Percentiles rank a stretch among this genome's conserved stretches.
Conservation (phyloP, 2,329 filamentous ascomycete genomes). For the Ascochyta fabae region DNA sequence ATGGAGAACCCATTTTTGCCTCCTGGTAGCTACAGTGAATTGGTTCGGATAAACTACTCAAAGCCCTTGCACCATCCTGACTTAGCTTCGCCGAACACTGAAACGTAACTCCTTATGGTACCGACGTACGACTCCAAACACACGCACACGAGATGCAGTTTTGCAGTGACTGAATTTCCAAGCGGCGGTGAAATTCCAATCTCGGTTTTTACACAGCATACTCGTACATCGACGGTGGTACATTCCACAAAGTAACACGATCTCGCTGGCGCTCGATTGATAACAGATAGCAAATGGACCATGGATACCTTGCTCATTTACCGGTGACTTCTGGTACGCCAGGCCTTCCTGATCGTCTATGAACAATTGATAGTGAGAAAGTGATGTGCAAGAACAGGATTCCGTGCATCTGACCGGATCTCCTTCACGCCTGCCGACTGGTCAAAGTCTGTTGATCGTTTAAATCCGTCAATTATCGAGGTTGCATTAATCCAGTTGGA, state of each 20-base stretch:
- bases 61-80: background rate
- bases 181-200: background rate
- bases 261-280: background rate
- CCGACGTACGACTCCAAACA: background rate
- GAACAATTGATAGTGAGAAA: background rate
- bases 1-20: background rate
- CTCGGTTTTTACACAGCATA: background rate
- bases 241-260: background rate
- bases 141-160: background rate
- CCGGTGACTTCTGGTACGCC: background rate
- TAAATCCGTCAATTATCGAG: background rate
- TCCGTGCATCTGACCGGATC: conserved; percentile 7
- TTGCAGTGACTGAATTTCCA: background rate
- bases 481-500: background rate
- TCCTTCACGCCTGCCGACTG: background rate
- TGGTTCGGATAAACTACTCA: background rate
- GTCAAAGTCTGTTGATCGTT: background rate
- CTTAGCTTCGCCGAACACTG: conserved; percentile 1
- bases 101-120: background rate
- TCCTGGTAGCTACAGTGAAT: background rate
- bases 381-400: conserved; percentile 4
- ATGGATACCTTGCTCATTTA: background rate
- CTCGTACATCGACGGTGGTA: conserved; percentile 1
- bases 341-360: background rate
- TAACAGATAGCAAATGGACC: background rate